Evolutionary conservation across 2,329 filamentous ascomycete species (phyloP).

Genomic region (Endoconidiophora laricicola): DNA sequence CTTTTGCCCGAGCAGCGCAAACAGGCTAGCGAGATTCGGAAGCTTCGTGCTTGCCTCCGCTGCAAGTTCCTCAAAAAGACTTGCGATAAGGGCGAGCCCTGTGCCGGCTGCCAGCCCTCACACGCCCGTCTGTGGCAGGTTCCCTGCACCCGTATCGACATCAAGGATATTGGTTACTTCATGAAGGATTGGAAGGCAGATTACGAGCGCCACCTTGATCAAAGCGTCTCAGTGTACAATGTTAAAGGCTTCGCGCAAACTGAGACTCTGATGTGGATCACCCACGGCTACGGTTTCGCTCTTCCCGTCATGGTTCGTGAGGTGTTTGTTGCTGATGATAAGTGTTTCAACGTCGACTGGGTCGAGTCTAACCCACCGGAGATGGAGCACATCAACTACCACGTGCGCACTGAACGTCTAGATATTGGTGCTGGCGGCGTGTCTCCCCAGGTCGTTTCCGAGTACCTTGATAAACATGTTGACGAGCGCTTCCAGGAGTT

Average conservation of each 20-base stretch:
- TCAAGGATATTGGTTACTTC: slow-evolving; percentile 96
- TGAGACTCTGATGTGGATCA: slow-evolving; percentile 70
- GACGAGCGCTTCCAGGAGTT: slow-evolving; percentile 85
- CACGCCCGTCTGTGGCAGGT: slow-evolving; percentile 95
- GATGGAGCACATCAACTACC: slow-evolving; percentile 56
- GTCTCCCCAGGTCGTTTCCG: slow-evolving; percentile 61
- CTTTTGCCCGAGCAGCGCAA: slow-evolving; percentile 86
- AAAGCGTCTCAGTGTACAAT: slow-evolving; percentile 81
- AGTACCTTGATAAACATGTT: slow-evolving; percentile 91
- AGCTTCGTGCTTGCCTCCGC: slow-evolving; percentile 78
- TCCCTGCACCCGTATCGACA: slow-evolving; percentile 92
- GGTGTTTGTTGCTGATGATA: slow-evolving; percentile 80
- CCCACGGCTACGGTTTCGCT: slow-evolving; percentile 87
- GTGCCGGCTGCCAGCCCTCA: slow-evolving; percentile 84
- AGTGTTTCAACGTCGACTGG: slow-evolving; percentile 89
- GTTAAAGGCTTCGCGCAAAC: slow-evolving; percentile 68
- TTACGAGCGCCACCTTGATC: slow-evolving; percentile 76
- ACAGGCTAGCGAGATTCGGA: slow-evolving; percentile 92
- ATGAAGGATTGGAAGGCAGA: slow-evolving; percentile 99
- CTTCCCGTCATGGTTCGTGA: slow-evolving; percentile 87
- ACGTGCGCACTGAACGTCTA: slow-evolving; percentile 73
- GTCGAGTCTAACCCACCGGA: slow-evolving; percentile 56
- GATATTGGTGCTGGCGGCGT: slow-evolving; percentile 83
- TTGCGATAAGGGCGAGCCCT: slow-evolving; percentile 93
- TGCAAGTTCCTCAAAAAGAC: slow-evolving; percentile 99